phyloP scores from a whole-genome alignment of 2,329 filamentous ascomycete species.

The Colletotrichum lentis region DNA sequence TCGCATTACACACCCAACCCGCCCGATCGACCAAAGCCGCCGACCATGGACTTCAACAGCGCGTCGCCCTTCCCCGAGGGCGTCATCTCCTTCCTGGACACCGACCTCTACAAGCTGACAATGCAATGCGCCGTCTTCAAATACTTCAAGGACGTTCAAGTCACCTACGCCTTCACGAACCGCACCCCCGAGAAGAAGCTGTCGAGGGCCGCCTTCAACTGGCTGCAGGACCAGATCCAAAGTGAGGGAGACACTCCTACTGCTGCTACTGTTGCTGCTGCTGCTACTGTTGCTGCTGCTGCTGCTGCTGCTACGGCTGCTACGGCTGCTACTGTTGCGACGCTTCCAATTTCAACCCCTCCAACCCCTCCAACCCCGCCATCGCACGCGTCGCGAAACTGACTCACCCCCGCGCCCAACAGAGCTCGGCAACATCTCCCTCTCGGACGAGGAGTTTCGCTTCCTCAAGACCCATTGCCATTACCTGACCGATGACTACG shows the following conservation, averaged over 20 bases:
- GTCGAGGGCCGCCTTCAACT: constrained; percentile 80
- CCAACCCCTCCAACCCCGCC: constrained; percentile 26
- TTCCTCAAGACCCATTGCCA: constrained; percentile 82
- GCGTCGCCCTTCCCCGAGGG: constrained; percentile 75
- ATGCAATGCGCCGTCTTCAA: constrained; percentile 98
- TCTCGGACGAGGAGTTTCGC: constrained; percentile 79
- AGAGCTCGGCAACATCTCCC: constrained; percentile 83
- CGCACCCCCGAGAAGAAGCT: constrained; percentile 93
- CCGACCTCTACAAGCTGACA: constrained; percentile 91
- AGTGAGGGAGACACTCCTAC: constrained; percentile 60
- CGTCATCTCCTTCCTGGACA: constrained; percentile 83
- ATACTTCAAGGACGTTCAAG: constrained; percentile 83
- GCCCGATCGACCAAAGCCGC: background rate
- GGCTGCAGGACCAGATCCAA: constrained; percentile 84
- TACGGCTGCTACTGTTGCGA: too few relatives aligned
- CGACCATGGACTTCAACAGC: constrained; percentile 70
- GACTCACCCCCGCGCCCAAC: constrained; percentile 25
- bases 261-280: too few relatives aligned
- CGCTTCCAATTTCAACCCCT: constrained; percentile 18
- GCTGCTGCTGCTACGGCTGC: too few relatives aligned
- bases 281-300: too few relatives aligned
- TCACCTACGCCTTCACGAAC: constrained; percentile 95
- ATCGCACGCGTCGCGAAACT: constrained; percentile 16
- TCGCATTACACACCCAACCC: constrained; percentile 6
- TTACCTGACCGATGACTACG: constrained; percentile 80